phyloP scores from a whole-genome alignment of 305 asterid species.

The Fraxinus floribunda region DNA sequence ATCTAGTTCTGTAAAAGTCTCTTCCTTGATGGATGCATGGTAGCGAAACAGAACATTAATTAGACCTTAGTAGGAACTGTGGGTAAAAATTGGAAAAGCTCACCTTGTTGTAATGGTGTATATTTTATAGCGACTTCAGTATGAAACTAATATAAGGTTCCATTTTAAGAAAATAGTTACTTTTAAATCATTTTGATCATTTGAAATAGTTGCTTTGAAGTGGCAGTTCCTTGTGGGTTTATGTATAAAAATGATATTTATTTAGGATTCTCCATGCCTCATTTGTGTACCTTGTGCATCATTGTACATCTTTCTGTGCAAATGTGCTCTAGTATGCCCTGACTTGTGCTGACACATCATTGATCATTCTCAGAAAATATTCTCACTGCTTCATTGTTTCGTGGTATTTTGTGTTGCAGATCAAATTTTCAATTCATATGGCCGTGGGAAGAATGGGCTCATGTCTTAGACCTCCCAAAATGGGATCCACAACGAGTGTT shows the following conservation, averaged over 20 bases:
- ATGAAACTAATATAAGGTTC: neutral
- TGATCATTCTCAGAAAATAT: conserved; percentile 19
- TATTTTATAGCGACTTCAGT: neutral
- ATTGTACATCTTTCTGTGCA: neutral
- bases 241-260: neutral
- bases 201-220: neutral
- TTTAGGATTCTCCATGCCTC: conserved; percentile 14
- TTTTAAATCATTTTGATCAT: neutral
- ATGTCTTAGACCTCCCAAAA: conserved; percentile 90
- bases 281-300: neutral
- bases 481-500: conserved; percentile 99
- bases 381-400: conserved; percentile 12
- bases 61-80: conserved; percentile 13
- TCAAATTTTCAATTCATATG: conserved; percentile 97
- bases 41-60: neutral
- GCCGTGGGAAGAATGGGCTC: conserved; percentile 99
- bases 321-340: conserved; percentile 6
- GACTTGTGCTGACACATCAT: conserved; percentile 4
- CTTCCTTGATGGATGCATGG: conserved; percentile 4
- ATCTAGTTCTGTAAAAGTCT: conserved; percentile 2
- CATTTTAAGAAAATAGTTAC: neutral
- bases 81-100: neutral
- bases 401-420: conserved; percentile 43
- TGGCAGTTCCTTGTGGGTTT: neutral
- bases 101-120: neutral